Evolutionary conservation across 768 basidiomycete species (phyloP), one percentile per base, ranked within the genome.

Genomic region (Chalciporus chontae): DNA sequence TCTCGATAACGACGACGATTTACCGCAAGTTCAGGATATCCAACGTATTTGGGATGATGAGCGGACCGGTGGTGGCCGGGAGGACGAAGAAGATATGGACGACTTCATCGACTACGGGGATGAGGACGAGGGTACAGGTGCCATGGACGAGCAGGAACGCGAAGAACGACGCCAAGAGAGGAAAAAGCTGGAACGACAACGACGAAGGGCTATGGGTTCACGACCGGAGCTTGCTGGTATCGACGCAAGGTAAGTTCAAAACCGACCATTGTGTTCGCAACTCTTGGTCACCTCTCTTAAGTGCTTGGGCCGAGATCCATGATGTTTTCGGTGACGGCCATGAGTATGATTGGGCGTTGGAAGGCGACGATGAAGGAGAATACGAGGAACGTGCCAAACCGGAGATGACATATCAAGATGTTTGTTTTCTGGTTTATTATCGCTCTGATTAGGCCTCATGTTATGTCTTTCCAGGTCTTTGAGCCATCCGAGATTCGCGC

Each of bases 251-350:
- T 90, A 65, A 70, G 89, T 77, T 17, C 26, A 32, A 14, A 37
- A 34, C 47, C 13, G 15, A 10, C 40, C 15, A 26, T 51, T 40
- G 7, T 32, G 18, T 17, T 38, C 37, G 13, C n/a, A 40, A 45
- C 45, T 40, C 27, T 51, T 48, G 52, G 61, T 56, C 49, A 56
- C 29, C n/a, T 39, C 5, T 49, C 26, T 54, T 3, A 56, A 95
- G 92, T 61, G 87, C 92, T 23, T 96, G 93, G 92, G 87, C 90
- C 41, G 96, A 97, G 70, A 88, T 98, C 23, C 86, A 89, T 53
- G 94, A 92, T 51, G 91, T 98, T 1, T 99, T 99, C 56, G 96
- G 96, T 29, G 90, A 94, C 55, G 96, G 96, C 7, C 85, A 87
- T 59, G 94, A 98, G 56, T 99, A 95, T 65, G 93, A 93, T 58